Evolutionary conservation across 805 yeast genomes (phyloP).

Genomic region (Metschnikowia continentalis): DNA sequence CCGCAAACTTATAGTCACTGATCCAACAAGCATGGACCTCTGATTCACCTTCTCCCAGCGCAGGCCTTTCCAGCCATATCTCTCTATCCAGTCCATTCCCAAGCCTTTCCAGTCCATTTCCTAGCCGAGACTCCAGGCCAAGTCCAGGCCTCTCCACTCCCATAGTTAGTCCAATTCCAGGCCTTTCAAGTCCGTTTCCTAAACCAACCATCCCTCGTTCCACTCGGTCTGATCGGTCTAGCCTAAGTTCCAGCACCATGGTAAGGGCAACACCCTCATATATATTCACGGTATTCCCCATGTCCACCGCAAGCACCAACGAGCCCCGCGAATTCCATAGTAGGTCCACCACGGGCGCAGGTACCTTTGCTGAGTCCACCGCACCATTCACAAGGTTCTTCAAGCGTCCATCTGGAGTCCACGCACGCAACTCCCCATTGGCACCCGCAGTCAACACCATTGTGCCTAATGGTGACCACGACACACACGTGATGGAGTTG

Average conservation of each 20-base stretch:
- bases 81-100: too few relatives aligned
- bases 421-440: constrained; percentile 72
- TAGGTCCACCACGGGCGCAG: constrained; percentile 45
- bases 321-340: constrained; percentile 59
- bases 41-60: background rate
- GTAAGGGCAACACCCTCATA: constrained; percentile 59
- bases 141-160: too few relatives aligned
- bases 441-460: constrained; percentile 59
- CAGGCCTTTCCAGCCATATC: too few relatives aligned
- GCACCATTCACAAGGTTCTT: constrained; percentile 39
- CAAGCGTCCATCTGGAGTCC: constrained; percentile 69
- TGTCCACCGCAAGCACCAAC: constrained; percentile 57
- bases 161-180: too few relatives aligned
- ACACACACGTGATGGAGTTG: constrained; percentile 30
- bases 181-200: too few relatives aligned
- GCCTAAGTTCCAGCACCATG: constrained; percentile 24
- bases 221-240: too few relatives aligned
- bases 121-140: too few relatives aligned
- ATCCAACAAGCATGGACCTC: constrained; percentile 67
- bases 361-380: constrained; percentile 11
- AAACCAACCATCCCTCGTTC: too few relatives aligned
- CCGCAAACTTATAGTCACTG: constrained; percentile 60
- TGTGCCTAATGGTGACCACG: constrained; percentile 70
- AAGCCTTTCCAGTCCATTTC: too few relatives aligned
- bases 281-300: constrained; percentile 36